These are phyloP conservation scores for Apophysomyces elegans DNA, from an alignment of 371 early-diverging fungal genomes.

Conservation along the genomic window DNA sequence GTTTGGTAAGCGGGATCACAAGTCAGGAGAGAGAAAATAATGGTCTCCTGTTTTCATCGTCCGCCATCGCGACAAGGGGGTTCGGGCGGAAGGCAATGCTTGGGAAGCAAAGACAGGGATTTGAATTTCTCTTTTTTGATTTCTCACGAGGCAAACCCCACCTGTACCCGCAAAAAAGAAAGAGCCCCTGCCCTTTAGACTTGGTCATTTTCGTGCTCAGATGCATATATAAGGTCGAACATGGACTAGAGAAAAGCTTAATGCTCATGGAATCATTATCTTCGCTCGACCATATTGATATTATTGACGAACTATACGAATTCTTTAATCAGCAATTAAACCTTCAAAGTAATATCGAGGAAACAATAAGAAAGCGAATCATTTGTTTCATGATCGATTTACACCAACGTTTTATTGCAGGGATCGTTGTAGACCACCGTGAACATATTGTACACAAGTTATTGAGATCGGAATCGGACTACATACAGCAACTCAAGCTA, in stretches of 20 bases:
- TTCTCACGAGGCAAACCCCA: conserved; percentile 9
- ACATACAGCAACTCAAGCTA: conserved; percentile 26
- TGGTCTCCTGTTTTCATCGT: conserved; percentile 5
- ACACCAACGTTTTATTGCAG: conserved; percentile 13
- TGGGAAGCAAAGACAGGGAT: not conserved
- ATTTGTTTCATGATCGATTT: not conserved
- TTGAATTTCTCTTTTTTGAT: not conserved
- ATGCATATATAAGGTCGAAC: not conserved
- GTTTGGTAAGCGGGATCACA: not conserved
- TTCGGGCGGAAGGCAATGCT: too few relatives aligned
- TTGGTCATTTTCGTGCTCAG: not conserved
- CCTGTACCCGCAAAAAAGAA: not conserved
- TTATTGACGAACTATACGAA: conserved; percentile 33
- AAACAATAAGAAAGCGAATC: not conserved
- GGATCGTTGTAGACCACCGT: conserved; percentile 19
- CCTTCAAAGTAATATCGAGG: not conserved
- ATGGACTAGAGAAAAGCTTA: not conserved
- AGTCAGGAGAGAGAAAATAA: not conserved
- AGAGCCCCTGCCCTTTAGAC: not conserved
- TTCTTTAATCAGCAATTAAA: conserved; percentile 19
- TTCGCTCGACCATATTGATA: conserved; percentile 21
- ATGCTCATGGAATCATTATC: conserved; percentile 5
- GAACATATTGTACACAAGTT: conserved; percentile 21
- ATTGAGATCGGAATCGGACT: conserved; percentile 23
- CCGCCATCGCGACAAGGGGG: not conserved